Evolutionary conservation across 2,329 filamentous ascomycete genomes (phyloP).

Genomic region (Scedosporium boydii): DNA sequence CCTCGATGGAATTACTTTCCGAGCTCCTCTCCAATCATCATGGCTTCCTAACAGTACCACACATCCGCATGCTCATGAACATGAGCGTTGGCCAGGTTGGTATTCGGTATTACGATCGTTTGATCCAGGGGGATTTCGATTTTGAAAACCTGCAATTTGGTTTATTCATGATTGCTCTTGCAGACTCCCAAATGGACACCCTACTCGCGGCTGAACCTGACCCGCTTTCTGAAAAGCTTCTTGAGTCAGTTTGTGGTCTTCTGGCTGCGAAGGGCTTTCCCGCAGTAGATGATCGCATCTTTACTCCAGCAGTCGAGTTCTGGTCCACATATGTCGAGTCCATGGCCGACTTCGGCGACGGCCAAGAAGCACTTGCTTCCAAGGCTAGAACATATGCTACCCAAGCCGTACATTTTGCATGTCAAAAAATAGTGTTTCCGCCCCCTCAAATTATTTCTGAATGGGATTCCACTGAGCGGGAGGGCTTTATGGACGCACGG

Average conservation of each 20-base stretch:
- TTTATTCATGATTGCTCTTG: constrained; percentile 58
- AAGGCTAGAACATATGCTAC: constrained; percentile 30
- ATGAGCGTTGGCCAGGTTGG: constrained; percentile 55
- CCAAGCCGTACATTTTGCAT: constrained; percentile 56
- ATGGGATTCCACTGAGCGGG: constrained; percentile 63
- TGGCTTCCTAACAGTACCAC: constrained; percentile 47
- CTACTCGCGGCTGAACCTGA: constrained; percentile 42
- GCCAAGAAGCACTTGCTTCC: constrained; percentile 18
- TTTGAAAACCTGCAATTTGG: constrained; percentile 58
- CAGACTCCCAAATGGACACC: constrained; percentile 52
- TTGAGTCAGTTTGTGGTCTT: constrained; percentile 54
- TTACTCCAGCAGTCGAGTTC: constrained; percentile 66
- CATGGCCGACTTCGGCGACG: constrained; percentile 39
- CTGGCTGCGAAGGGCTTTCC: constrained; percentile 57
- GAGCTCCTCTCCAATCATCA: constrained; percentile 58
- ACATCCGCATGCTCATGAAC: constrained; percentile 47
- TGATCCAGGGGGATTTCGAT: constrained; percentile 51
- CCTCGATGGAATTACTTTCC: constrained; percentile 53
- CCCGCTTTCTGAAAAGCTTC: constrained; percentile 39
- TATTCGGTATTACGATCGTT: constrained; percentile 39
- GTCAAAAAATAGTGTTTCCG: constrained; percentile 62
- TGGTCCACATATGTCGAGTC: constrained; percentile 71
- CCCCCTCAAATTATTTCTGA: constrained; percentile 42
- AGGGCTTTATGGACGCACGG: constrained; percentile 61
- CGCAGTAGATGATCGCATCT: constrained; percentile 64